These are phyloP conservation scores for Pistacia atlantica DNA, from an alignment of 345 rosid genomes.

Conservation along the genomic window DNA sequence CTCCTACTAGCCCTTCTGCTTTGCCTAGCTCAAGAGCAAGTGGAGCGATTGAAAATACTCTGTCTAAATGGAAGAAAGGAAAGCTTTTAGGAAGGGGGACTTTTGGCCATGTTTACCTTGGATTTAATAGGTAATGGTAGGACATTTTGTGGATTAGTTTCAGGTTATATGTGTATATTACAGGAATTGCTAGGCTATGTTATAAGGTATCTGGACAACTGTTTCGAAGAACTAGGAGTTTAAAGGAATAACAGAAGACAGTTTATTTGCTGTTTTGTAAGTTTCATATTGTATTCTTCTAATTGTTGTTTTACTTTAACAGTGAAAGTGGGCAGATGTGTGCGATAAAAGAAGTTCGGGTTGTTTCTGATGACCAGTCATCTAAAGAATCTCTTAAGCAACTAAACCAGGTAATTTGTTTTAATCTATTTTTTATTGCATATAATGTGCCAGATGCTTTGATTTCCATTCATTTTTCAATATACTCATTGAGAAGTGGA, in stretches of 20 bases:
- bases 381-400: slow-evolving; percentile 91
- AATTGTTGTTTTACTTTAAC: slow-evolving; percentile 25
- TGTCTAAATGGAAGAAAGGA: slow-evolving; percentile 85
- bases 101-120: slow-evolving; percentile 92
- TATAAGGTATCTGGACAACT: background rate
- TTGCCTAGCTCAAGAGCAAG: slow-evolving; percentile 40
- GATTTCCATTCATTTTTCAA: background rate
- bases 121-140: slow-evolving; percentile 74
- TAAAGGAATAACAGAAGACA: slow-evolving; percentile 1
- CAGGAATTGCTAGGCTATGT: background rate
- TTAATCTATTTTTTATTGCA: slow-evolving; percentile 2
- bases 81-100: slow-evolving; percentile 93
- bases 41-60: slow-evolving; percentile 44
- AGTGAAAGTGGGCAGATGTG: slow-evolving; percentile 94
- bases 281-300: slow-evolving; percentile 15
- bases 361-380: slow-evolving; percentile 75
- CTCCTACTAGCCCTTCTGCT: slow-evolving; percentile 81
- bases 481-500: background rate
- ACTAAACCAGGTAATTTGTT: slow-evolving; percentile 71
- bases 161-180: background rate
- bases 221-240: background rate
- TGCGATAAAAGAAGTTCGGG: slow-evolving; percentile 94
- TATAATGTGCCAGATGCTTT: slow-evolving; percentile 1
- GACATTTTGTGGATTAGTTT: background rate
- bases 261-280: background rate